Conservation (phyloP, 176 grass and related monocot genomes). For the Ampelocalamus luodianensis region DNA sequence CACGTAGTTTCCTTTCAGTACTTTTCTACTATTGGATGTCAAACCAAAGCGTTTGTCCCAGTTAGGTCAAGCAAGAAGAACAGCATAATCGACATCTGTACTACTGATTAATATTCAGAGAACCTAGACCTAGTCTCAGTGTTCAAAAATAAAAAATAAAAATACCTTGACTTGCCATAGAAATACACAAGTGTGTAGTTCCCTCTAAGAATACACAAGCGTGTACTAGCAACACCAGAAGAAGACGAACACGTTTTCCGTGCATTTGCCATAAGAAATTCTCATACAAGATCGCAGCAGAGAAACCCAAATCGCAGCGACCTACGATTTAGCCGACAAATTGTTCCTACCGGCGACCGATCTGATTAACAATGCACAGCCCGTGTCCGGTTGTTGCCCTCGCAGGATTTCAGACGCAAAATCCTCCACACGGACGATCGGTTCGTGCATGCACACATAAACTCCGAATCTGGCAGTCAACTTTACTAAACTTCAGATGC, state of each 20-base stretch:
- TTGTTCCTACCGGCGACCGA: conserved; percentile 8
- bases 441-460: conserved; percentile 19
- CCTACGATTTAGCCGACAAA: conserved; percentile 40
- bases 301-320: conserved; percentile 5
- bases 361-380: conserved; percentile 7
- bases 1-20: conserved; percentile 40
- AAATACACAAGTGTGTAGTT: background rate
- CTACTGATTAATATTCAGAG: background rate
- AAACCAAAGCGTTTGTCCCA: background rate
- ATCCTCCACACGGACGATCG: conserved; percentile 25
- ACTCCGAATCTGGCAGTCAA: background rate
- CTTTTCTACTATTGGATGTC: conserved; percentile 10
- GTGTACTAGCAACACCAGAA: background rate
- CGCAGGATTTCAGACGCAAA: background rate
- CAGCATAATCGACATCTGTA: no score
- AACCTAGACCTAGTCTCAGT: no score
- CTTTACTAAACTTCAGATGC: background rate
- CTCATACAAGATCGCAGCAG: conserved; percentile 10
- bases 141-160: no score
- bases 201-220: background rate
- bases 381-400: conserved; percentile 32
- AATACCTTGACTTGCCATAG: background rate
- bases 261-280: background rate
- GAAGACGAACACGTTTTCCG: conserved; percentile 27
- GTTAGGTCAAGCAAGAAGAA: background rate